Evolutionary conservation across 768 basidiomycete species (phyloP).

Genomic region (Mycena alexandri): DNA sequence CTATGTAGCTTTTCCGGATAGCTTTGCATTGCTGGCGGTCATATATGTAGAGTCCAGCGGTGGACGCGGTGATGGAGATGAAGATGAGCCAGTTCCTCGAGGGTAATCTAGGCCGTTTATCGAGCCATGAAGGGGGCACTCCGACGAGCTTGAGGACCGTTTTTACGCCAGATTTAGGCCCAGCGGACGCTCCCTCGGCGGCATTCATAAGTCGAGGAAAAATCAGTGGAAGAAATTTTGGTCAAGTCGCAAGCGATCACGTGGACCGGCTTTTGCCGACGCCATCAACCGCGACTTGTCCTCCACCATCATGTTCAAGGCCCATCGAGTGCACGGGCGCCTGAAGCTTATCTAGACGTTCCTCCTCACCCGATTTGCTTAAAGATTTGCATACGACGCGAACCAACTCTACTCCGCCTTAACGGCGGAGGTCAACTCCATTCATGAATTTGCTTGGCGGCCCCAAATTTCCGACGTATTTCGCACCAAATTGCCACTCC

Average conservation of each 20-base stretch:
- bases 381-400: no score
- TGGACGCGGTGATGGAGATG: slow-evolving; percentile 77
- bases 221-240: neutral
- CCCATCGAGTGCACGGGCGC: no score
- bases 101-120: slow-evolving; percentile 87
- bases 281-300: no score
- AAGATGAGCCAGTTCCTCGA: slow-evolving; percentile 97
- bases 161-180: slow-evolving; percentile 64
- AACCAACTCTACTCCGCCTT: no score
- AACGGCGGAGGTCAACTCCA: no score
- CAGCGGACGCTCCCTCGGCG: slow-evolving; percentile 5
- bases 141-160: slow-evolving; percentile 77
- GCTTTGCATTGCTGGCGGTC: slow-evolving; percentile 86
- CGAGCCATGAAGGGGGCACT: slow-evolving; percentile 81
- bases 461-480: no score
- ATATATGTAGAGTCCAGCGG: slow-evolving; percentile 83
- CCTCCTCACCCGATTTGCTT: no score
- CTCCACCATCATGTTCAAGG: no score
- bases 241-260: neutral
- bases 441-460: no score
- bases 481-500: no score
- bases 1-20: slow-evolving; percentile 83
- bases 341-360: no score
- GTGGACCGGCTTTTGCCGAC: no score
- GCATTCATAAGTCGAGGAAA: slow-evolving; percentile 30